Evolutionary conservation across 805 yeast genomes (phyloP).

Genomic region (Blastobotrys terrestris): DNA sequence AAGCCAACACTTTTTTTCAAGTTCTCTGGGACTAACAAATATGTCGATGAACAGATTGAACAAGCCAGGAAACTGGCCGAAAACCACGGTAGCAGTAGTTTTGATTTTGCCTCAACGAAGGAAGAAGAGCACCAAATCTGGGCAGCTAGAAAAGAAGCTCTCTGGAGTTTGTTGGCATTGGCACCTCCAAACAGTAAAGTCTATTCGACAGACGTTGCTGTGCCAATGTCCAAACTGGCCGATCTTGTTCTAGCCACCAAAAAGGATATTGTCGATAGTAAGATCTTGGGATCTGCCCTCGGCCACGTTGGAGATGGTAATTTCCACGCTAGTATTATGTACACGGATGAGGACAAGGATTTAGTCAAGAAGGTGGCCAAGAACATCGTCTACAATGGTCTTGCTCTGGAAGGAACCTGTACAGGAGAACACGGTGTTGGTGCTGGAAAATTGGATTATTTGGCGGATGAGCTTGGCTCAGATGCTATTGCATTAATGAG

Average conservation of each 20-base stretch:
- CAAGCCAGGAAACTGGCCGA: constrained; percentile 47
- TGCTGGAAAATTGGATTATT: constrained; percentile 55
- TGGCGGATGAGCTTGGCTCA: constrained; percentile 59
- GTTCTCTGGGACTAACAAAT: constrained; percentile 45
- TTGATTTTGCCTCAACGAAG: constrained; percentile 53
- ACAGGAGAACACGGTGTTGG: constrained; percentile 90
- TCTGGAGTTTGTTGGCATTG: constrained; percentile 63
- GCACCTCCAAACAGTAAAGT: constrained; percentile 50
- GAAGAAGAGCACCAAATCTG: constrained; percentile 64
- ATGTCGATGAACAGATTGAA: constrained; percentile 40
- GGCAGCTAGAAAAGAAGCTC: constrained; percentile 67
- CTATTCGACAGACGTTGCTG: constrained; percentile 81
- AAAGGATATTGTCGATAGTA: constrained; percentile 47
- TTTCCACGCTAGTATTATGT: constrained; percentile 55
- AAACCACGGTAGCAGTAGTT: constrained; percentile 48
- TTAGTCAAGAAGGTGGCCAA: constrained; percentile 46
- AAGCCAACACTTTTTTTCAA: constrained; percentile 60
- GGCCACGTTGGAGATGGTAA: constrained; percentile 88
- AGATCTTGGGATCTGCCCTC: constrained; percentile 51
- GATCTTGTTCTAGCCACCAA: constrained; percentile 57
- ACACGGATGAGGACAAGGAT: constrained; percentile 34
- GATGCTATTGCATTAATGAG: constrained; percentile 70
- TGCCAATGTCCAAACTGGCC: constrained; percentile 65
- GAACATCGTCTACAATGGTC: constrained; percentile 59
- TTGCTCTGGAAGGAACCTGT: constrained; percentile 72